phyloP scores from a whole-genome alignment of 2,329 filamentous ascomycete genomes.

The Trichoderma atroviride region DNA sequence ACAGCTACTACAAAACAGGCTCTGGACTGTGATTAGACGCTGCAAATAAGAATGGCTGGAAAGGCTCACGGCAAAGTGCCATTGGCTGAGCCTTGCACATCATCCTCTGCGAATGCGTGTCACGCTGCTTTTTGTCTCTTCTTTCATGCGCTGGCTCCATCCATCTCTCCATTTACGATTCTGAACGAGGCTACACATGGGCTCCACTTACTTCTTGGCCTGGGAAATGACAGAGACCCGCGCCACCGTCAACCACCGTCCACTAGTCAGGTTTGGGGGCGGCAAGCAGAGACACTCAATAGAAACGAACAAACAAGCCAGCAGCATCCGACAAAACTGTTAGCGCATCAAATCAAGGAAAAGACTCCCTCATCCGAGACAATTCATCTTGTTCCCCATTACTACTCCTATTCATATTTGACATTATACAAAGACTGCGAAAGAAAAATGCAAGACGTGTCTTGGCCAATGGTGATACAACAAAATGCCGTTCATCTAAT shows the following conservation, averaged over 20 bases:
- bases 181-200: neutral
- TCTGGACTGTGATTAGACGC: neutral
- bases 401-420: neutral
- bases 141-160: neutral
- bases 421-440: neutral
- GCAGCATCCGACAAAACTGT: neutral
- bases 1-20: neutral
- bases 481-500: neutral
- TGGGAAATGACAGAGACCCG: conserved; percentile 15
- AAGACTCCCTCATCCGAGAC: conserved; percentile 1
- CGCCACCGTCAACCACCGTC: conserved; percentile 3
- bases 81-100: neutral
- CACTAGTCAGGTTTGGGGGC: conserved; percentile 1
- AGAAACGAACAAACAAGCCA: neutral
- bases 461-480: neutral
- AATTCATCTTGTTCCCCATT: neutral
- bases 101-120: neutral
- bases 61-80: neutral
- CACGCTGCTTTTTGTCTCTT: neutral
- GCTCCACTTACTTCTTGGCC: neutral
- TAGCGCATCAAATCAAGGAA: neutral
- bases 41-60: neutral
- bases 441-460: neutral
- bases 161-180: neutral
- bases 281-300: neutral